Base-by-base conservation (phyloP, 768 basidiomycete genomes). In the Panus rudis region DNA sequence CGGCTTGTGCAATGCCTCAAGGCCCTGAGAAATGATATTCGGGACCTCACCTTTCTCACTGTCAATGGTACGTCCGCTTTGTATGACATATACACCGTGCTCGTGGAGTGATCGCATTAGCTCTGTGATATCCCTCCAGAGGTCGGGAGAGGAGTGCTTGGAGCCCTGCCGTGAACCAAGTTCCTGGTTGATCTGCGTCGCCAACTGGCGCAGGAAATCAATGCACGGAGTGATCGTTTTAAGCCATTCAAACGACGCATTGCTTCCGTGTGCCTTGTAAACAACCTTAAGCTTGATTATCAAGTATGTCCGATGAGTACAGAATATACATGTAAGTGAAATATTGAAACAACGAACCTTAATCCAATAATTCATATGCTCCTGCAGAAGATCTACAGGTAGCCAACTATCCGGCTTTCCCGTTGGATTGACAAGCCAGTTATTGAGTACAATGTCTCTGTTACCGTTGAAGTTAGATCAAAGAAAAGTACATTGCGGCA, bases 181-280 rank as follows among this genome's bases (percentile, higher is more conserved):
- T 3, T 31, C 21, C 0, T 4, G 22, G 32, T 60, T 55, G 16
- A 69, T 50, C 8, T 56, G 51, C 1, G 47, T 45, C 0, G 53
- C 53, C 19, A 62, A 56, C 4, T 43, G 40, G 0, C 58, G 55
- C 1, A 64, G 56, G 24, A 61, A 38, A 14, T 51, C 32, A 30
- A 64, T 46, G 24, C 59, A 61, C 2, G 65, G 65, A 0, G 60
- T 47, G 13, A 67, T 52, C 39, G 49, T 54, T 4, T 39, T 43
- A 0, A 65, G 58, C 65, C 63, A 65, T 17, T 64, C 59, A 61
- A 61, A 65, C 6, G 63, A 64, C n/a, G 60, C 54, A 24, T 54
- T 48, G 16, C 56, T 55, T 3, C 62, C 64, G 31, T 65, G 60
- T 0, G 62, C 64, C 22, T 53, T 50, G 35, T 64, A 66, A 25